Percentiles rank a stretch among this genome's conserved stretches.
These are phyloP conservation scores for Peronospora destructor DNA, from an alignment of 352 stramenopile genomes.

Conservation along the genomic window DNA sequence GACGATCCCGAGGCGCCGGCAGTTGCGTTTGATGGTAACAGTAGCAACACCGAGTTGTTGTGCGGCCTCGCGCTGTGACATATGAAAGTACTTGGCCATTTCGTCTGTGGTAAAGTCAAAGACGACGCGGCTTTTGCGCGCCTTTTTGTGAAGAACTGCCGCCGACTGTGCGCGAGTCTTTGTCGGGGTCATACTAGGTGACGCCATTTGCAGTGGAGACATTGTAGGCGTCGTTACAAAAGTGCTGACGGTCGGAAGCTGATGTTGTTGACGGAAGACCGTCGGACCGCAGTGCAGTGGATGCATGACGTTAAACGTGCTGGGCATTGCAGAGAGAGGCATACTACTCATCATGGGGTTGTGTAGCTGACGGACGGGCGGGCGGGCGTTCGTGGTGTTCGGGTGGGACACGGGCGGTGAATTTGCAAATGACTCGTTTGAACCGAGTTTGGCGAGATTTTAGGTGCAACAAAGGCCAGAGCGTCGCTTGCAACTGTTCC, in stretches of 20 bases:
- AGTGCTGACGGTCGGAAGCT: slow-evolving; percentile 6
- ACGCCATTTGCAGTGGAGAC: slow-evolving; percentile 11
- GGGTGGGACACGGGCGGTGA: slow-evolving; percentile 2
- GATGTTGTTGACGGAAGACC: slow-evolving; percentile 2
- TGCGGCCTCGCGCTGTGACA: slow-evolving; percentile 47
- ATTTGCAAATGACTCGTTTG: slow-evolving; percentile 27
- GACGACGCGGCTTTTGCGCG: slow-evolving; percentile 43
- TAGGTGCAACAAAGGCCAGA: slow-evolving; percentile 2
- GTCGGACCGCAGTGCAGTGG: slow-evolving; percentile 15
- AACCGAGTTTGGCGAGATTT: slow-evolving; percentile 6
- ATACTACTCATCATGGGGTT: slow-evolving; percentile 22
- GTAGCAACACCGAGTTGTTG: slow-evolving; percentile 49
- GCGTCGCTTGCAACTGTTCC: slow-evolving; percentile 4
- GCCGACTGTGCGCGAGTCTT: slow-evolving; percentile 11
- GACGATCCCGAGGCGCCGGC: slow-evolving; percentile 47
- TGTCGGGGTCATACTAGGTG: slow-evolving; percentile 10
- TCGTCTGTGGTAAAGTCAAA: slow-evolving; percentile 51
- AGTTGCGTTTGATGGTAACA: slow-evolving; percentile 58
- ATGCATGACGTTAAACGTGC: slow-evolving; percentile 18
- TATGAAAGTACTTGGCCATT: slow-evolving; percentile 52
- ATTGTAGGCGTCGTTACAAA: slow-evolving; percentile 1
- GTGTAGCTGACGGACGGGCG: background rate
- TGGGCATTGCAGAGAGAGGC: slow-evolving; percentile 13
- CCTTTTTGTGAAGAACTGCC: slow-evolving; percentile 24
- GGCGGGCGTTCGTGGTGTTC: background rate